Percentiles rank a stretch among this genome's conserved stretches.
Evolutionary conservation across 225 moss, liverwort and hornwort genomes (phyloP).

Genomic region (Bryoerythrophyllum caledonicum): DNA sequence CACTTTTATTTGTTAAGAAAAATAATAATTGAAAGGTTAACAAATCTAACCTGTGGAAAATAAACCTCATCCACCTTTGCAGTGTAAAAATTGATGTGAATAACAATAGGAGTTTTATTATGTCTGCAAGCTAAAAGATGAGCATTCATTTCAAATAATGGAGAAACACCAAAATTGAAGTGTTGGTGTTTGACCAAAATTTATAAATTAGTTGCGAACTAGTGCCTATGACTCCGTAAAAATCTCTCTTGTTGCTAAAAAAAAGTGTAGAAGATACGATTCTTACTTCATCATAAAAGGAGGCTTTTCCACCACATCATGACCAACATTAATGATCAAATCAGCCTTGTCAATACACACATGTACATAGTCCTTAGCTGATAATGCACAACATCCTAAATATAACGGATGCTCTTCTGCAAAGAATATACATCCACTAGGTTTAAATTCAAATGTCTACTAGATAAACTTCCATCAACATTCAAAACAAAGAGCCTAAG

Average conservation of each 20-base stretch:
- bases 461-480: too few species aligned
- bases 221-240: too few species aligned
- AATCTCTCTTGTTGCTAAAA: too few species aligned
- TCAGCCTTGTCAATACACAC: slow-evolving; percentile 87
- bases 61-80: slow-evolving; percentile 91
- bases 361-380: slow-evolving; percentile 82
- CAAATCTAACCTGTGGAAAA: slow-evolving; percentile 75
- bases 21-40: too few species aligned
- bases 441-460: neutral
- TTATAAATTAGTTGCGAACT: too few species aligned
- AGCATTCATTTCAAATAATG: neutral
- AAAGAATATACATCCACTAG: neutral
- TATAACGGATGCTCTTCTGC: slow-evolving; percentile 86
- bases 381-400: slow-evolving; percentile 85
- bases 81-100: slow-evolving; percentile 85
- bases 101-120: slow-evolving; percentile 71
- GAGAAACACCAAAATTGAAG: neutral
- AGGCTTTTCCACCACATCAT: slow-evolving; percentile 93
- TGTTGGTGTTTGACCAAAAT: too few species aligned
- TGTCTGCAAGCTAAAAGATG: slow-evolving; percentile 36
- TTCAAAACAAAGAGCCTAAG: neutral
- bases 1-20: too few species aligned
- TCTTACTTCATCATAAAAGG: slow-evolving; percentile 88
- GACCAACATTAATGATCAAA: slow-evolving; percentile 90
- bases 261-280: neutral